phyloP scores from a whole-genome alignment of 2,329 filamentous ascomycete species.

The Macrophomina phaseolina region DNA sequence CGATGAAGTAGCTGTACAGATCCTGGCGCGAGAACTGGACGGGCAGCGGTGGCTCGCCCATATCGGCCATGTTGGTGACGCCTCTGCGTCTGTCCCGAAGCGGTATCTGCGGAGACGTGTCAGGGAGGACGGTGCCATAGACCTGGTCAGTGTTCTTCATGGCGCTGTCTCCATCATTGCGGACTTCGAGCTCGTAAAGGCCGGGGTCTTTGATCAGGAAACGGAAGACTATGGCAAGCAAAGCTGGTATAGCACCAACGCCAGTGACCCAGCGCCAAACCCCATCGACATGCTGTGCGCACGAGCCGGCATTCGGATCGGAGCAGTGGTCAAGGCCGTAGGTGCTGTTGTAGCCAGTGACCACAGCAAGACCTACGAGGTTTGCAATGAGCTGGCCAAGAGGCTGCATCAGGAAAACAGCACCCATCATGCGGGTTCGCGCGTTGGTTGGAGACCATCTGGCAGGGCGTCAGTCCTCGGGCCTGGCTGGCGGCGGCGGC shows the following conservation, averaged over 20 bases:
- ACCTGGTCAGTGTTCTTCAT: conserved; percentile 42
- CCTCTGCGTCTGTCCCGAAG: conserved; percentile 37
- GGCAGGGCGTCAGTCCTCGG: background rate
- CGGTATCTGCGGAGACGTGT: conserved; percentile 35
- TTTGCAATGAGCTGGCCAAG: conserved; percentile 42
- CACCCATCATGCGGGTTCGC: conserved; percentile 48
- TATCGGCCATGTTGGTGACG: conserved; percentile 36
- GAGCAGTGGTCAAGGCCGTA: conserved; percentile 6
- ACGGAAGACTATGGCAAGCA: conserved; percentile 46
- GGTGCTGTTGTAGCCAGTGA: conserved; percentile 24
- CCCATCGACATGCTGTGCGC: conserved; percentile 39
- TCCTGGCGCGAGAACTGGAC: conserved; percentile 39
- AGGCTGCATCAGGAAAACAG: conserved; percentile 51
- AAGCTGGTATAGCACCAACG: conserved; percentile 46
- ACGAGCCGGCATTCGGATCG: conserved; percentile 32
- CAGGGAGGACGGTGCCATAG: conserved; percentile 29
- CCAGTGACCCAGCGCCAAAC: conserved; percentile 43
- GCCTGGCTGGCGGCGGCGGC: background rate
- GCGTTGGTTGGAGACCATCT: conserved; percentile 7
- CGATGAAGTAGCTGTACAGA: conserved; percentile 42
- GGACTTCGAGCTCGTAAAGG: conserved; percentile 48
- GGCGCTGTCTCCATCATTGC: conserved; percentile 38
- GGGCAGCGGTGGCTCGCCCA: conserved; percentile 28
- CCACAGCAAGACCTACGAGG: conserved; percentile 26
- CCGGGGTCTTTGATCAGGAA: conserved; percentile 50